Evolutionary conservation across 2,329 filamentous ascomycete genomes (phyloP).

Genomic region (Coniochaeta pulveracea): DNA sequence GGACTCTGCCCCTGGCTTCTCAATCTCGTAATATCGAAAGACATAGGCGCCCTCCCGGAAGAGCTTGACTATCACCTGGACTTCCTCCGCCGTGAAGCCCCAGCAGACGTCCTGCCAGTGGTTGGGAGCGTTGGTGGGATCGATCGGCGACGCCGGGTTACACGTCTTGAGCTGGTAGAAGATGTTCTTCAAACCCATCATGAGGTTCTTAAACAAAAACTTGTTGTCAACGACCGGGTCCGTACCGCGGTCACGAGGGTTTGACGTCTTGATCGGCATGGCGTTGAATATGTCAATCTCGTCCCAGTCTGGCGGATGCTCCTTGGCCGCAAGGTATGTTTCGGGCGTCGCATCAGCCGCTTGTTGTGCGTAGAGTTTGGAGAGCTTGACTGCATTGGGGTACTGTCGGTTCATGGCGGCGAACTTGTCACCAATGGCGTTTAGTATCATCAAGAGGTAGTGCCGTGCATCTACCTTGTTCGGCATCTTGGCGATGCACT

Average conservation of each 20-base stretch:
- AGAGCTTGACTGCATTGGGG: conserved; percentile 87
- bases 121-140: conserved; percentile 64
- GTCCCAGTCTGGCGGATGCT: conserved; percentile 83
- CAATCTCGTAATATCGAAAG: conserved; percentile 92
- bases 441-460: conserved; percentile 92
- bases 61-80: conserved; percentile 89
- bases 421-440: conserved; percentile 97
- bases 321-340: conserved; percentile 73
- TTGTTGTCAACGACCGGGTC: conserved; percentile 96
- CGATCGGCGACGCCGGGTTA: conserved; percentile 64
- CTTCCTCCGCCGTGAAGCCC: conserved; percentile 94
- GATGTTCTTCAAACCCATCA: conserved; percentile 91
- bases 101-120: conserved; percentile 96
- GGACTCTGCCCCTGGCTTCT: conserved; percentile 62
- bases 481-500: conserved; percentile 87
- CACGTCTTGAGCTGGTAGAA: conserved; percentile 91
- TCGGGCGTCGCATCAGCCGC: conserved; percentile 54
- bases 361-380: conserved; percentile 62
- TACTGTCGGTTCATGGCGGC: conserved; percentile 97
- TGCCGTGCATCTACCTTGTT: conserved; percentile 92
- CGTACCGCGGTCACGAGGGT: conserved; percentile 75
- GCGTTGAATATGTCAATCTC: conserved; percentile 96
- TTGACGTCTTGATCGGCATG: conserved; percentile 91
- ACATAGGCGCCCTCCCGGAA: conserved; percentile 95
- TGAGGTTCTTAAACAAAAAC: conserved; percentile 90